Evolutionary conservation across 768 basidiomycete genomes (phyloP).

Genomic region (Pulveroboletus frians): DNA sequence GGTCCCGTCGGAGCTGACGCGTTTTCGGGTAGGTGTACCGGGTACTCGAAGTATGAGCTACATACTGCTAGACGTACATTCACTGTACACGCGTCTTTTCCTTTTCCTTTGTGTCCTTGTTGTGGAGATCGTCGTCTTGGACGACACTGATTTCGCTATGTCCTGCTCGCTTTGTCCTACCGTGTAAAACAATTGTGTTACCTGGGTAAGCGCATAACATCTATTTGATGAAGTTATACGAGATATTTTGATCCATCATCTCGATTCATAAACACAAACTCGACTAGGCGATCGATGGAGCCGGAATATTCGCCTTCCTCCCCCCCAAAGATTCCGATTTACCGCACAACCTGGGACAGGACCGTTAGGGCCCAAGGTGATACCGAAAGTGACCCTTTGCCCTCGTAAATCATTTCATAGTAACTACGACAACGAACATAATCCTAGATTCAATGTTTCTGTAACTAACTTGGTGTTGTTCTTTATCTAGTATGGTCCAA

Average conservation of each 20-base stretch:
- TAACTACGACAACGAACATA: no score
- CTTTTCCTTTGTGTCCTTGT: neutral
- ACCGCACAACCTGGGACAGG: no score
- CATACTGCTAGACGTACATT: neutral
- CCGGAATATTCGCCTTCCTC: no score
- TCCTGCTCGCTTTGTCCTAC: neutral
- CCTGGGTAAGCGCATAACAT: neutral
- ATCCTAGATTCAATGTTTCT: no score
- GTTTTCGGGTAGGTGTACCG: conserved; percentile 32
- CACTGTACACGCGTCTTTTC: neutral
- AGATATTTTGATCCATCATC: neutral
- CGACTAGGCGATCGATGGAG: no score
- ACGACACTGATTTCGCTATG: neutral
- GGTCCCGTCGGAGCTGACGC: conserved; percentile 8
- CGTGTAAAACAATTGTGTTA: neutral
- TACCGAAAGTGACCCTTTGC: no score
- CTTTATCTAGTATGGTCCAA: neutral
- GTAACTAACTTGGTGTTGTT: no score
- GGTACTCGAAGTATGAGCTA: conserved; percentile 35
- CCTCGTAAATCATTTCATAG: no score
- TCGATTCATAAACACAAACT: no score
- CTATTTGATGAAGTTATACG: neutral
- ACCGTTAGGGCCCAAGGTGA: no score
- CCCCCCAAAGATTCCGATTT: no score
- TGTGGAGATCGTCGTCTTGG: neutral